A percentile compares a stretch with the other conserved stretches of the same genome.
Conservation (phyloP, 129 eudicot genomes). For the Artemisia tridentata region DNA sequence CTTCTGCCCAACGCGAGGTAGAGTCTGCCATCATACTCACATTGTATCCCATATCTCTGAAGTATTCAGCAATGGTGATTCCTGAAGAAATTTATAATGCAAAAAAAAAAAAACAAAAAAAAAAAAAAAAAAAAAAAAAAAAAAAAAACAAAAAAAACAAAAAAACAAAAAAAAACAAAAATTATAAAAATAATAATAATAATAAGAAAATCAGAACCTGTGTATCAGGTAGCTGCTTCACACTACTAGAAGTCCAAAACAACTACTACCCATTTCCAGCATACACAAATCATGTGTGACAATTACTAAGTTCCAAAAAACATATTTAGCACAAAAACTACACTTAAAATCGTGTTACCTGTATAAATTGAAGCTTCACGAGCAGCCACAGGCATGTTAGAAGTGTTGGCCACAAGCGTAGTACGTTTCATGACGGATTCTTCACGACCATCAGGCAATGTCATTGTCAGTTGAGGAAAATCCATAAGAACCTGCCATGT, state of each 20-base stretch:
- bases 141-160: too few relatives aligned
- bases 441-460: constrained; percentile 99
- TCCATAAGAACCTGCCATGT: constrained; percentile 91
- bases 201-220: constrained; percentile 2
- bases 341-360: constrained; percentile 37
- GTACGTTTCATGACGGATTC: constrained; percentile 99
- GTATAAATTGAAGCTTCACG: constrained; percentile 99
- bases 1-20: constrained; percentile 99
- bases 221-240: not conserved
- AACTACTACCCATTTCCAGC: too few relatives aligned
- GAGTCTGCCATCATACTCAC: constrained; percentile 99
- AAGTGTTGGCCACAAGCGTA: constrained; percentile 97
- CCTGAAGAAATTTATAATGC: constrained; percentile 47
- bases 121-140: too few relatives aligned
- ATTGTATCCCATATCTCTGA: constrained; percentile 99
- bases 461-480: constrained; percentile 99
- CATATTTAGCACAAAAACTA: too few relatives aligned
- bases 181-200: too few relatives aligned
- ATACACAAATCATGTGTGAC: too few relatives aligned
- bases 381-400: constrained; percentile 99
- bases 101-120: not conserved
- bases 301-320: too few relatives aligned
- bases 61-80: constrained; percentile 95
- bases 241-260: not conserved
- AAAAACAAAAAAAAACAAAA: too few relatives aligned